Base-by-base conservation (phyloP, 495 filamentous ascomycete species). In the Neohortaea acidophila region DNA sequence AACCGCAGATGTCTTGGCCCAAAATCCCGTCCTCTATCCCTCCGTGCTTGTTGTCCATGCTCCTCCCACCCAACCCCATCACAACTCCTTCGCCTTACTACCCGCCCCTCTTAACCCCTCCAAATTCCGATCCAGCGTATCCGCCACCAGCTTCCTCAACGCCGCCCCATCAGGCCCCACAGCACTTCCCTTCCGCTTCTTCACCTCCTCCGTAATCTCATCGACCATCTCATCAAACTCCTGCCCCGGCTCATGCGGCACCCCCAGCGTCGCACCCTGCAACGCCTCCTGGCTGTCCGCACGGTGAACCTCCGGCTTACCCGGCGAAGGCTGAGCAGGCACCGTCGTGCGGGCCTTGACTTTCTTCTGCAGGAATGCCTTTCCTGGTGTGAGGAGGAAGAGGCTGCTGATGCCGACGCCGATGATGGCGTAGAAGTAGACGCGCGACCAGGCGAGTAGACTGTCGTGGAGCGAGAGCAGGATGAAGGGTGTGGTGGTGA, bases 341-440 rank as follows among this genome's bases (percentile, higher is more conserved):
- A n/a, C n/a, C 42, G 38, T 34, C 53, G 51, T 54, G 13, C 77
- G 67, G 38, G 67, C 58, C 41, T 82, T 79, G 15, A 86, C 59
- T 33, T 59, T 59, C 41, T 65, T 64, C 22, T 62, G 53, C 0
- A 94, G 62, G 41, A 63, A 66, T 8, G 51, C 54, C 50, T 81
- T 86, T 1, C 69, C 81, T 0, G 86, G 84, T 1, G 81, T 84
- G 22, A 72, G 68, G 52, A 96, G 92, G 63, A 91, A 80, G 4
- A 59, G 73, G 39, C 84, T 66, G 20, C 73, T 70, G 2, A 58
- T 52, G 22, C 61, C 56, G n/a, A 73, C 78, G 32, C 73, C 72
- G 33, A 87, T 44, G 47, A 85, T 61, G 25, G 72, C 72, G 61
- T 92, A 96, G 65, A 82, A 94, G 59, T 93, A 86, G n/a, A 91